Evolutionary conservation across 2,329 filamentous ascomycete species (phyloP), one percentile per base, ranked within the genome.

Genomic region (Fragosphaeria purpurea): DNA sequence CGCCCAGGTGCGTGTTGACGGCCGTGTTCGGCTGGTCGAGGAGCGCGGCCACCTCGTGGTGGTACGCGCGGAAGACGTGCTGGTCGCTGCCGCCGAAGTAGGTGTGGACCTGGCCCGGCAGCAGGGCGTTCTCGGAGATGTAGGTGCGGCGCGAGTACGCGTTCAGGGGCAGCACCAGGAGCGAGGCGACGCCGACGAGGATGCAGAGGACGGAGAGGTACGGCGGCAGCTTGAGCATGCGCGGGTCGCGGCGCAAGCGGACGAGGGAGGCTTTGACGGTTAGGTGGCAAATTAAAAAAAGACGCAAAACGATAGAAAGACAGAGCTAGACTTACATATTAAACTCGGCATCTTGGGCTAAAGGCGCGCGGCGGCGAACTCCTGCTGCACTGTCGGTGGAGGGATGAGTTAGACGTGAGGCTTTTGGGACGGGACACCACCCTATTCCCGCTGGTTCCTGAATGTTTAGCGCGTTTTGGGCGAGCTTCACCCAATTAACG

Each of bases 81-180:
- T 97, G 90, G 65, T 98, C 93, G 66, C 88, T 95, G 13, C 93
- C 93, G 6, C 87, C 84, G 64, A 98, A 98, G 68, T 98, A 98
- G 1, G 93, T 95, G 69, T 97, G 91, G 7, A 97, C 93, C 67
- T 98, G 93, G 2, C 90, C 93, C 0, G 93, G 93, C 11, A 98
- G 74, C 37, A 98, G 80, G 9, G 93, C 93, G 65, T 98, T 98
- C 67, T 98, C 93, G 42, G 91, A 97, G 52, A 98, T 93, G 67
- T 98, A 98, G 1, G 91, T 98, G 53, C 80, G 77, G 57, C 93
- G 82, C 47, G 89, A 95, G 71, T 97, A 95, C 58, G 90, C 80
- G 67, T 97, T 79, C 48, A 97, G 76, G 3, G 93, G 93, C 1
- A 98, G 79, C 35, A 97, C 75, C 30, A 96, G 79, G 11, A 98